Conservation (phyloP, 1,284 basidiomycete species). For the Sporisorium reilianum region DNA sequence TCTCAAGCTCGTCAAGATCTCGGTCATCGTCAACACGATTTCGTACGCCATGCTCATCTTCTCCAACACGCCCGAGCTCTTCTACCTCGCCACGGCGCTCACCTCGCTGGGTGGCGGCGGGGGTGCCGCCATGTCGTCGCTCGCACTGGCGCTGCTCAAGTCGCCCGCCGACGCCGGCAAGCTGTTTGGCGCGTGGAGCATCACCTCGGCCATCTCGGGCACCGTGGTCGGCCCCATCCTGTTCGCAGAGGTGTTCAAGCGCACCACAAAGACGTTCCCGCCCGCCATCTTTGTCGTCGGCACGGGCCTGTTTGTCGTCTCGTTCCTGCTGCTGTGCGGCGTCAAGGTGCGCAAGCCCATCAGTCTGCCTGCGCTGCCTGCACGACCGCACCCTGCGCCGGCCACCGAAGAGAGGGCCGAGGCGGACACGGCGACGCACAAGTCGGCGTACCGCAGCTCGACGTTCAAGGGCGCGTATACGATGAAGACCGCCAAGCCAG, state of each 20-base stretch:
- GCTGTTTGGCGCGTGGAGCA: conserved; percentile 66
- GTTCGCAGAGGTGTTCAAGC: conserved; percentile 57
- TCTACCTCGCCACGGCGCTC: conserved; percentile 46
- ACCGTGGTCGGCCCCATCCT: conserved; percentile 63
- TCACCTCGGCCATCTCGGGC: conserved; percentile 58
- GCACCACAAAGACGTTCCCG: conserved; percentile 47
- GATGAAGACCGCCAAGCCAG: conserved; percentile 21
- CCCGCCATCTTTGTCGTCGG: conserved; percentile 57
- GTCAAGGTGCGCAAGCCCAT: conserved; percentile 57
- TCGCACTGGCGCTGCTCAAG: conserved; percentile 62
- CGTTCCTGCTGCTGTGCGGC: conserved; percentile 35
- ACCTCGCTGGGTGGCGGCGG: conserved; percentile 58
- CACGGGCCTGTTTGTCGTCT: conserved; percentile 37
- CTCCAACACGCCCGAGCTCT: conserved; percentile 33
- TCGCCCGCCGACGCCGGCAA: conserved; percentile 63
- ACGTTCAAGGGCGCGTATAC: conserved; percentile 35
- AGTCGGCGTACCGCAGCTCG: conserved; percentile 19
- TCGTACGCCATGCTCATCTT: conserved; percentile 45
- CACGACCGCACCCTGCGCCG: conserved; percentile 35
- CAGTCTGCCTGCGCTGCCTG: conserved; percentile 52
- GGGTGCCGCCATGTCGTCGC: conserved; percentile 64
- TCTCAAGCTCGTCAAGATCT: conserved; percentile 51
- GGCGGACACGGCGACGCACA: conserved; percentile 4
- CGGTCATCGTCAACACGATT: conserved; percentile 33
- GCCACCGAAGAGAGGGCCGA: background rate